Percentiles rank a stretch among this genome's conserved stretches.
Conservation (phyloP, 2,329 filamentous ascomycete genomes). For the Phyllosticta citriasiana region DNA sequence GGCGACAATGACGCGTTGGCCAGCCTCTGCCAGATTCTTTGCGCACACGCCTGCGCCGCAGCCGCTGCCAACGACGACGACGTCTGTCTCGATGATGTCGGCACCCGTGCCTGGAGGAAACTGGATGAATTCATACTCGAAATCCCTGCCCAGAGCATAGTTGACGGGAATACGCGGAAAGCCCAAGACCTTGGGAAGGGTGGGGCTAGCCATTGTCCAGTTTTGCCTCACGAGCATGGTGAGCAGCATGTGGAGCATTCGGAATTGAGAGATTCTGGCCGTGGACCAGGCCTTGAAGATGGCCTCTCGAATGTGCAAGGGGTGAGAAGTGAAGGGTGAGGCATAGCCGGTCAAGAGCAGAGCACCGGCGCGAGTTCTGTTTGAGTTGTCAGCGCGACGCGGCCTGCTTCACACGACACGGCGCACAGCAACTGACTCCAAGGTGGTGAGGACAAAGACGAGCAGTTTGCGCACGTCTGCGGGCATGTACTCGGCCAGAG, state of each 20-base stretch:
- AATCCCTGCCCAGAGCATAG: constrained; percentile 42
- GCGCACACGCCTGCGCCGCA: constrained; percentile 76
- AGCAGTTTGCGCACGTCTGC: constrained; percentile 40
- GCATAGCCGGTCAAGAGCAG: constrained; percentile 58
- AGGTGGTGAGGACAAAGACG: constrained; percentile 40
- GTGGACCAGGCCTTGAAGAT: constrained; percentile 55
- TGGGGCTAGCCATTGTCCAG: constrained; percentile 47
- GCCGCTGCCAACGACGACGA: constrained; percentile 78
- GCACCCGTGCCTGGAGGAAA: constrained; percentile 44
- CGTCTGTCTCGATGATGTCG: constrained; percentile 62
- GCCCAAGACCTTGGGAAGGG: constrained; percentile 46
- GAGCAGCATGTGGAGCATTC: constrained; percentile 47
- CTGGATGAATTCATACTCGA: constrained; percentile 51
- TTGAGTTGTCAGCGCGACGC: constrained; percentile 11
- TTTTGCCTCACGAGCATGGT: constrained; percentile 44
- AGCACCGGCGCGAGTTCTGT: constrained; percentile 52
- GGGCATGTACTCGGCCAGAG: constrained; percentile 40
- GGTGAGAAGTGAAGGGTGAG: constrained; percentile 52
- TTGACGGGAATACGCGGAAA: constrained; percentile 49
- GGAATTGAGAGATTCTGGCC: constrained; percentile 46
- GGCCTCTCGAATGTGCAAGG: constrained; percentile 48
- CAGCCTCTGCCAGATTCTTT: constrained; percentile 69
- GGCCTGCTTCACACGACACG: constrained; percentile 2
- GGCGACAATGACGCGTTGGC: constrained; percentile 65
- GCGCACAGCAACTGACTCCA: constrained; percentile 35